Conservation (phyloP, 2,329 filamentous ascomycete genomes). For the Aspergillus niger region DNA sequence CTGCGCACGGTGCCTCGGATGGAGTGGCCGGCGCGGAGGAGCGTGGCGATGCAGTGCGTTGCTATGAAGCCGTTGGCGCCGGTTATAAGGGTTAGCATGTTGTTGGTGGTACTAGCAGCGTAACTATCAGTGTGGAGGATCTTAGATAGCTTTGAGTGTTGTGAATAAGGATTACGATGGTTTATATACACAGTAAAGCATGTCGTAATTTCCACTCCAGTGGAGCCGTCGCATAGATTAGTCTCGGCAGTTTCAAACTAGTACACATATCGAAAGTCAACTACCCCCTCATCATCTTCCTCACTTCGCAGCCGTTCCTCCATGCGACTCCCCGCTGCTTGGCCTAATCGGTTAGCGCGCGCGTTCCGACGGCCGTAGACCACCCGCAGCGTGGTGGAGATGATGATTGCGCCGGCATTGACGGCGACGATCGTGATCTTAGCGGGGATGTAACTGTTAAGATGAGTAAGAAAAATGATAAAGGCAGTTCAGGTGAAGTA, state of each 20-base stretch:
- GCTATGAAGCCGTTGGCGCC: conserved; percentile 30
- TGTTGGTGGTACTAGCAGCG: too few relatives aligned
- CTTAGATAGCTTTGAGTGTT: too few relatives aligned
- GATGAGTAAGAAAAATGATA: neutral
- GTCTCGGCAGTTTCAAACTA: conserved; percentile 2
- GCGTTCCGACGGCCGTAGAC: conserved; percentile 32
- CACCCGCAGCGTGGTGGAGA: conserved; percentile 27
- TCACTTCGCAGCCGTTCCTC: conserved; percentile 11
- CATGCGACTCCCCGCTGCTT: too few relatives aligned
- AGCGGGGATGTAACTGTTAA: conserved; percentile 31
- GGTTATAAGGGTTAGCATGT: conserved; percentile 20
- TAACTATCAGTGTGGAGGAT: too few relatives aligned
- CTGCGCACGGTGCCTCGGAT: conserved; percentile 25
- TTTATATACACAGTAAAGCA: too few relatives aligned
- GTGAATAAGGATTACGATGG: too few relatives aligned
- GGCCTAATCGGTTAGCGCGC: conserved; percentile 14
- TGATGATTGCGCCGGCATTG: conserved; percentile 31
- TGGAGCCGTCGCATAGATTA: too few relatives aligned
- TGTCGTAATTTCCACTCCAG: too few relatives aligned
- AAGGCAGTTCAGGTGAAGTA: neutral
- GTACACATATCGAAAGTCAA: conserved; percentile 35
- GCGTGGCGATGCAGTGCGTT: conserved; percentile 25
- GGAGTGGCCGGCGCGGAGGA: conserved; percentile 16
- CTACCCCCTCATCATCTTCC: conserved; percentile 28
- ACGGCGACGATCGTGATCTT: conserved; percentile 44